Conservation (phyloP, 2,329 filamentous ascomycete genomes). For the Zasmidium citrigriseum region DNA sequence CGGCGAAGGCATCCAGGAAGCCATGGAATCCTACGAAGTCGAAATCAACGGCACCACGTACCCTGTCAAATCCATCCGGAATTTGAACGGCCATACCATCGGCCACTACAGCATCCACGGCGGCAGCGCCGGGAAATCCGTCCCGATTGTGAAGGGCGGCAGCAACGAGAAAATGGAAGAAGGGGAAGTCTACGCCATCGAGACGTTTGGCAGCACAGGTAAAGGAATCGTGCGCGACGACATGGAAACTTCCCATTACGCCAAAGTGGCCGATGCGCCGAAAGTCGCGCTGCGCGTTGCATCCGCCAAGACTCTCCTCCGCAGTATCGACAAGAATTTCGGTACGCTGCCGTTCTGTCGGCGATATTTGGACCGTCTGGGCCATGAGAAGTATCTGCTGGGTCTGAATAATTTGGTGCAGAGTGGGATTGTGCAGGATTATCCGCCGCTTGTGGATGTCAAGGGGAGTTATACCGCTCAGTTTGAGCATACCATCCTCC, state of each 20-base stretch:
- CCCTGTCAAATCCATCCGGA: slow-evolving; percentile 58
- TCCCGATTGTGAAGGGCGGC: slow-evolving; percentile 56
- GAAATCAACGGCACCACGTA: slow-evolving; percentile 55
- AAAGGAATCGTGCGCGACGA: slow-evolving; percentile 52
- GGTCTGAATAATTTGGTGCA: slow-evolving; percentile 61
- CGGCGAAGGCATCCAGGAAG: slow-evolving; percentile 60
- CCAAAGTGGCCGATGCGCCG: slow-evolving; percentile 37
- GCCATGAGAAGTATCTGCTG: slow-evolving; percentile 59
- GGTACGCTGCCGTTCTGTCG: slow-evolving; percentile 63
- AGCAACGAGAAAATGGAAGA: slow-evolving; percentile 59
- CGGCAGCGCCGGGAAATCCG: slow-evolving; percentile 53
- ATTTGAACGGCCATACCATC: slow-evolving; percentile 59
- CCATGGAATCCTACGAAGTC: slow-evolving; percentile 64
- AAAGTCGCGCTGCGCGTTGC: slow-evolving; percentile 45
- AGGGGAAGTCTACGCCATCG: slow-evolving; percentile 60
- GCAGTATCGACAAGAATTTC: slow-evolving; percentile 63
- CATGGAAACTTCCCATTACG: slow-evolving; percentile 42
- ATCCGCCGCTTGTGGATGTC: slow-evolving; percentile 59
- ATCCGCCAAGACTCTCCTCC: slow-evolving; percentile 59
- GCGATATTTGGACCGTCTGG: slow-evolving; percentile 65
- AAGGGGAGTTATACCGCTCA: slow-evolving; percentile 65
- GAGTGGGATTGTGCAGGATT: slow-evolving; percentile 59
- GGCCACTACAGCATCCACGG: slow-evolving; percentile 57
- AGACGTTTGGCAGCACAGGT: slow-evolving; percentile 60
- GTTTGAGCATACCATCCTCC: slow-evolving; percentile 58